A percentile compares a stretch with the other conserved stretches of the same genome.
These are phyloP conservation scores for Mycena chlorophos DNA, from an alignment of 768 basidiomycete genomes.

Conservation along the genomic window DNA sequence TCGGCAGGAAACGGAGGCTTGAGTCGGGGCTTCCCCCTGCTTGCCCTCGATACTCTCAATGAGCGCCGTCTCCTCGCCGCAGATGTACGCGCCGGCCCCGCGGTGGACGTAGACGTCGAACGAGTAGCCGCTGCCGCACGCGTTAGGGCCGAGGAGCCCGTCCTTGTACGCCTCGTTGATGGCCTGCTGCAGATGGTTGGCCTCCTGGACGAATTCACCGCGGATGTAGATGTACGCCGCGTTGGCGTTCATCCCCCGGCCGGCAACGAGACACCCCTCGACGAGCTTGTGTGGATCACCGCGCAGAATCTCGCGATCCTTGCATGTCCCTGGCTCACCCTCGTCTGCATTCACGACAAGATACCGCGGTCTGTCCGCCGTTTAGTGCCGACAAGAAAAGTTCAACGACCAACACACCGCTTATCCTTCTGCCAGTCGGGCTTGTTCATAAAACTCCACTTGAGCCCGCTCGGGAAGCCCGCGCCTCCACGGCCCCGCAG, in stretches of 20 bases:
- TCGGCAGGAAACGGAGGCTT: constrained; percentile 99
- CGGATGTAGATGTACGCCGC: constrained; percentile 99
- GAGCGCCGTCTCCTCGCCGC: constrained; percentile 96
- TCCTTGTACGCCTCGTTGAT: constrained; percentile 93
- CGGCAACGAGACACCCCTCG: constrained; percentile 96
- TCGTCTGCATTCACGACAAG: constrained; percentile 98
- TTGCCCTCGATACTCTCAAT: constrained; percentile 98
- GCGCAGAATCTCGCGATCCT: constrained; percentile 96
- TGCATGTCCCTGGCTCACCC: constrained; percentile 98
- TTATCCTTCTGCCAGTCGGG: constrained; percentile 97
- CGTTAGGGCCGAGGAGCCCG: constrained; percentile 85
- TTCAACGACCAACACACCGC: constrained; percentile 45
- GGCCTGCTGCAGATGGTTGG: constrained; percentile 89
- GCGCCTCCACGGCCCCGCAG: constrained; percentile 95
- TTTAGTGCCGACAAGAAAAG: background rate
- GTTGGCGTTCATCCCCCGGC: constrained; percentile 94
- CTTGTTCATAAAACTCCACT: constrained; percentile 99
- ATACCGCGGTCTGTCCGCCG: constrained; percentile 72
- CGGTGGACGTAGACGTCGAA: constrained; percentile 99
- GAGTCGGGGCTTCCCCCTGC: constrained; percentile 92
- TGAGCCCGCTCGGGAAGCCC: constrained; percentile 94
- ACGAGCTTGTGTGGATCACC: constrained; percentile 98
- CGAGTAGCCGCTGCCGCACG: constrained; percentile 88
- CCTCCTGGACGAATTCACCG: constrained; percentile 97
- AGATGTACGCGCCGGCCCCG: constrained; percentile 97